Base-by-base conservation (phyloP, 371 early-diverging fungal species). In the Syncephalastrum sp. region DNA sequence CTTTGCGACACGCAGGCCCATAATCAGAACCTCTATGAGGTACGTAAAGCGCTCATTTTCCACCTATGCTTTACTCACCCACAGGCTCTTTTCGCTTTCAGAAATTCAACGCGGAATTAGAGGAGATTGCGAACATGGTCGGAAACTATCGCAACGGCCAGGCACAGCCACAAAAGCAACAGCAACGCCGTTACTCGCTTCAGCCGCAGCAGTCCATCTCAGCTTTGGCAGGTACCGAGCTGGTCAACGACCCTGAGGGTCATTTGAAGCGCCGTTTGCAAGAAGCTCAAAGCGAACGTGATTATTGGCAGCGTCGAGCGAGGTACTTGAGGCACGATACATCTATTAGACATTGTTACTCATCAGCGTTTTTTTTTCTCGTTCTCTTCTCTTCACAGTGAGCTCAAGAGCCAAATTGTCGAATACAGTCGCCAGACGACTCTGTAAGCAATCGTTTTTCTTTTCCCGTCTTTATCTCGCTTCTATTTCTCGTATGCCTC, bases 401-500 rank as follows among this genome's bases (percentile, higher is more conserved):
- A 67, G 27, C 56, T 67, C 23, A 56, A 48, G 15, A 52, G 53
- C 3, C 63, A 61, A 42, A 42, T 68, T 13, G 54, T 41, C 19
- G 53, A 59, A 33, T 49, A 25, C 29, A 29, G 50, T 42, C 52
- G 27, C 12, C 54, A 47, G 41, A 21, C 19, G 16, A 17, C 17
- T 42, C 23, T 60, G 43, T 53, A 45, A 60, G 38, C 21, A 33
- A 7, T 13, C 23, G 1, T 17, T n/a, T 17, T 50, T 42, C 33
- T 48, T 16, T 38, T 21, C 21, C 21, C 1, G 23, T 13, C 1
- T 56, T 33, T 33, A 33, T 33, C 0, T 10, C 38, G 38, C 10
- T 33, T 33, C 38, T 33, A 33, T 33, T 91, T 91, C 23, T 96
- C 96, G 42, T 97, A 90, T 74, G 84, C 91, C 49, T 96, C 94